Base-by-base conservation (phyloP, 2,329 filamentous ascomycete genomes). In the Aspergillus tanneri region DNA sequence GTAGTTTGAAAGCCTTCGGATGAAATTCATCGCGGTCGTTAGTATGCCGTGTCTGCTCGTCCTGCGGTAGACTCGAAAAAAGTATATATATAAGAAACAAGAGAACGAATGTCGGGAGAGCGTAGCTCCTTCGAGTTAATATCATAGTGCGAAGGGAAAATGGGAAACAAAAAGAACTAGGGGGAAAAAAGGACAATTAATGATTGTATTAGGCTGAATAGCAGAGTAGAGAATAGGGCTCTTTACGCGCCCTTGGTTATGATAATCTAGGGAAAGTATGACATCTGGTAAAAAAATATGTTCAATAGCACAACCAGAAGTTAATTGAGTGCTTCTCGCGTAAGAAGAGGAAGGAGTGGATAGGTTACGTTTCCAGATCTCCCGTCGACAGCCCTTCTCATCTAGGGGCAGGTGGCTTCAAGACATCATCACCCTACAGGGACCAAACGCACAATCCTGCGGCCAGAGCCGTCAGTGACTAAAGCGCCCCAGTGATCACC, bases 51-150 rank as follows among this genome's bases (percentile, higher is more conserved):
- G 48, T n/a, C 34, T 52, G 45, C 50, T 52, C 42, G 38, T 52
- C 50, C 23, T 58, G 56, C 44, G 59, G 61, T 32, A 62, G 50
- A 54, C 38, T 60, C 21, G 49, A 49, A 44, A 61, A 59, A 43
- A 60, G 45, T 22, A 51, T 32, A 47, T 62, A 64, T 32, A 52
- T 57, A 24, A 65, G 25, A 36, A 57, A 52, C 11, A 62, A 53
- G n/a, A 65, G 52, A 47, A 64, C 27, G 34, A 58, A 46, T 7
- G 63, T 58, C 7, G 62, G 54, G 21, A 65, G 40, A 25, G 58
- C 36, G 43, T 62, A 59, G 45, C 57, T 58, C 47, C 54, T 64
- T 40, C 62, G 60, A 37, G 55, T 43, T 9, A 55, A 50, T 32
- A 63, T 47, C 65, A 69, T 67, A 48, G 36, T 40, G 35, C 12